These are phyloP conservation scores for Cutaneotrichosporon sp. DNA, from an alignment of 1,284 basidiomycete genomes.

Conservation along the genomic window DNA sequence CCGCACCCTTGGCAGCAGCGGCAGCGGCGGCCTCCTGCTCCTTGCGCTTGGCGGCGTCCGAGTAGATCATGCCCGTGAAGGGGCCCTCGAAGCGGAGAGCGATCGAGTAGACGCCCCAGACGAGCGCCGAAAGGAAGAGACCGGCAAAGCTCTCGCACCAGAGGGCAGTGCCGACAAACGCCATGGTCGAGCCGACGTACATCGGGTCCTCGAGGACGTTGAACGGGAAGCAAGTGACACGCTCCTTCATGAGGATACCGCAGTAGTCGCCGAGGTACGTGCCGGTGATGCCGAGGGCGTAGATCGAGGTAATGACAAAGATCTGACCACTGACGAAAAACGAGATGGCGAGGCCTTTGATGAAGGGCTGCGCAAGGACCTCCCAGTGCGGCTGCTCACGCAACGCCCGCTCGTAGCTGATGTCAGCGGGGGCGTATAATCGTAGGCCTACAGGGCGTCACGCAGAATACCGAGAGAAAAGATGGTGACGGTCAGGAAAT, in stretches of 20 bases:
- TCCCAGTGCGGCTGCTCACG: conserved; percentile 39
- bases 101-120: conserved; percentile 74
- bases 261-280: conserved; percentile 97
- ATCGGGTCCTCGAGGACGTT: conserved; percentile 89
- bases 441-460: conserved; percentile 67
- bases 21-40: conserved; percentile 6
- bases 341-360: conserved; percentile 58
- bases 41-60: conserved; percentile 19
- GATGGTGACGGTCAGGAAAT: conserved; percentile 84
- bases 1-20: conserved; percentile 5
- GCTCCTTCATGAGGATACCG: conserved; percentile 91
- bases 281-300: conserved; percentile 77
- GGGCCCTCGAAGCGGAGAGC: conserved; percentile 74
- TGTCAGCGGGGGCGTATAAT: background rate
- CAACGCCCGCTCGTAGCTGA: conserved; percentile 39
- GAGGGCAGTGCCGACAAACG: conserved; percentile 73
- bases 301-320: conserved; percentile 83
- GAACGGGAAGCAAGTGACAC: conserved; percentile 80
- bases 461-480: conserved; percentile 79
- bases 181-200: conserved; percentile 89
- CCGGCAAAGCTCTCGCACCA: conserved; percentile 83
- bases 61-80: conserved; percentile 50
- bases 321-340: conserved; percentile 70
- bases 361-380: conserved; percentile 54
- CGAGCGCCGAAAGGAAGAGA: conserved; percentile 65